Percentiles rank a stretch among this genome's conserved stretches.
Evolutionary conservation across 106 monocot genomes (phyloP).

Genomic region (Posidonia australis): DNA sequence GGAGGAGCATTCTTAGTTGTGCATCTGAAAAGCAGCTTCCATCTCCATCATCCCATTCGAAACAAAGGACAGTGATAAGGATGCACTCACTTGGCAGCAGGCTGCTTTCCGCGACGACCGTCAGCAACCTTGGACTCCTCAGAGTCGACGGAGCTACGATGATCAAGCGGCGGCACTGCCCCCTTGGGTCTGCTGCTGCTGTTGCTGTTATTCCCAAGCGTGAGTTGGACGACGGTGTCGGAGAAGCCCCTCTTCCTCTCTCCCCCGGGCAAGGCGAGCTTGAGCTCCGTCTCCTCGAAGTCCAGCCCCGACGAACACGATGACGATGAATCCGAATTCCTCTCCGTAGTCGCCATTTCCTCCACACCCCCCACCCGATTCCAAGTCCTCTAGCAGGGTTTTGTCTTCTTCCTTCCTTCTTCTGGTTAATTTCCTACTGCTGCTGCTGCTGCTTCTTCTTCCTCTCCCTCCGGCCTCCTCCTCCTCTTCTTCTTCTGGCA

Average conservation of each 20-base stretch:
- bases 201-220: slow-evolving; percentile 3
- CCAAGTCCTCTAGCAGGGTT: too few relatives aligned
- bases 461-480: too few relatives aligned
- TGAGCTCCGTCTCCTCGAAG: too few relatives aligned
- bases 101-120: slow-evolving; percentile 17
- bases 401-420: neutral
- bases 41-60: neutral
- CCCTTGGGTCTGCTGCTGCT: neutral
- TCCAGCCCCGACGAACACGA: neutral
- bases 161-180: neutral
- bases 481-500: neutral
- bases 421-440: neutral
- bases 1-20: too few relatives aligned
- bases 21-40: neutral
- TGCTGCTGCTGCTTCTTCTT: neutral
- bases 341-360: too few relatives aligned
- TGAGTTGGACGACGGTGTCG: slow-evolving; percentile 10
- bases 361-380: too few relatives aligned
- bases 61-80: neutral
- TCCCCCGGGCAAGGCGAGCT: neutral
- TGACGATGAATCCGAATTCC: too few relatives aligned
- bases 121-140: slow-evolving; percentile 11
- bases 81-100: slow-evolving; percentile 15
- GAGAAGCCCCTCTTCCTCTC: slow-evolving; percentile 12
- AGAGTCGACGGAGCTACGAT: slow-evolving; percentile 1